Evolutionary conservation across 352 stramenopile genomes (phyloP).

Genomic region (Globisporangium splendens): DNA sequence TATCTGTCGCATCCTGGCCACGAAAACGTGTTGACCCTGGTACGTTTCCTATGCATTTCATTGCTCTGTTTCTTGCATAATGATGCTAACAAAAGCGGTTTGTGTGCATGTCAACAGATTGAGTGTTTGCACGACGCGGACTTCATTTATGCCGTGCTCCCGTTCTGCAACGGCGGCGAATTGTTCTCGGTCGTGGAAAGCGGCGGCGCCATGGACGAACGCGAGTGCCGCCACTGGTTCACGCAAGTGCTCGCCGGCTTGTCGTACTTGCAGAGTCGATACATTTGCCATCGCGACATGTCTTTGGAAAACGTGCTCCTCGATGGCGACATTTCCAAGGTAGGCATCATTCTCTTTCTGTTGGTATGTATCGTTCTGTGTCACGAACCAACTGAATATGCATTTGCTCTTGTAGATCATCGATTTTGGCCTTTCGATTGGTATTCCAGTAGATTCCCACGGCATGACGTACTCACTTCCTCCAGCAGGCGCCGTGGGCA

Average conservation of each 20-base stretch:
- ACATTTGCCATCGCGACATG: slow-evolving; percentile 88
- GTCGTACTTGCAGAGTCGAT: slow-evolving; percentile 79
- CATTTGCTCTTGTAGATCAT: slow-evolving; percentile 54
- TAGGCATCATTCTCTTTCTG: slow-evolving; percentile 17
- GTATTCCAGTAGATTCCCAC: slow-evolving; percentile 77
- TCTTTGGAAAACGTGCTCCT: slow-evolving; percentile 85
- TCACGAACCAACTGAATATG: neutral
- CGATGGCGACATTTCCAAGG: slow-evolving; percentile 80
- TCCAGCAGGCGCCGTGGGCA: slow-evolving; percentile 75
- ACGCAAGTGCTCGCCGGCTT: slow-evolving; percentile 73
- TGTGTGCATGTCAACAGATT: slow-evolving; percentile 27
- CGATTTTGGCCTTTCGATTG: slow-evolving; percentile 83
- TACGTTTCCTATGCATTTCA: slow-evolving; percentile 22
- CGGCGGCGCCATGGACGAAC: slow-evolving; percentile 73
- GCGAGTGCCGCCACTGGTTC: slow-evolving; percentile 81
- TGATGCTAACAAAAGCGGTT: too few species aligned
- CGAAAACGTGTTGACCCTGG: slow-evolving; percentile 79
- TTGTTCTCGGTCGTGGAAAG: slow-evolving; percentile 83
- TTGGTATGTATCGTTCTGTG: neutral
- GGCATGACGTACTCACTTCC: slow-evolving; percentile 86
- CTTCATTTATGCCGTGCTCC: slow-evolving; percentile 83
- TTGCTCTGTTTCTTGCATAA: neutral
- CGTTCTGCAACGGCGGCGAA: slow-evolving; percentile 83
- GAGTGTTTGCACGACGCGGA: slow-evolving; percentile 82
- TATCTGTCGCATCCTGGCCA: slow-evolving; percentile 77